Base-by-base conservation (phyloP, 2,329 filamentous ascomycete species). In the Lizonia empirigonia region DNA sequence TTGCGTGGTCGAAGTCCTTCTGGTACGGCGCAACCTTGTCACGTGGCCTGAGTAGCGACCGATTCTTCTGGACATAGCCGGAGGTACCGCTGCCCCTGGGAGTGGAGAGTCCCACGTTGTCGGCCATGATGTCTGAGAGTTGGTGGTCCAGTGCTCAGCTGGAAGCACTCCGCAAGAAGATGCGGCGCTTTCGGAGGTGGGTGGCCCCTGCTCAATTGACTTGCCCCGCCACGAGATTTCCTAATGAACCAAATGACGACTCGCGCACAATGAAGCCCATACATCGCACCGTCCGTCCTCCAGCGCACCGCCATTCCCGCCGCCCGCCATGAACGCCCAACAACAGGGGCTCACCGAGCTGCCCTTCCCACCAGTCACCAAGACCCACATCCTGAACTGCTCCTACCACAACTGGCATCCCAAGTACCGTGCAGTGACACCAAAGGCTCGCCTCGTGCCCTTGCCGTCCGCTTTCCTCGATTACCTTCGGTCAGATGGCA, bases 1-100 rank as follows among this genome's bases (percentile, higher is more conserved):
- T 87, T 62, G 89, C 80, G 50, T 78, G 80, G 64, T 89, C 84
- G 58, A 84, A 78, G 68, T 89, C 85, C 56, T 85, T 85, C 29
- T 86, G 84, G 74, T 96, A 96, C 0, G 91, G 92, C 15, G 86
- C 86, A 52, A 80, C 82, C 65, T 85, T 83, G 77, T 96, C 91
- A 76, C 93, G 91, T 23, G 90, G 91, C 70, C 83, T 86, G 64
- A 97, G 85, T 70, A 93, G 87, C 15, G 94, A 94, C 27, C 91
- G 85, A 78, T 97, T 99, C 74, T 91, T 90, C 77, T 97, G 93
- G 49, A 99, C 93, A 73, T 97, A 97, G 71, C 94, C 94, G 1
- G 93, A 97, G 50, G 94, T 99, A 38, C 94, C 94, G 71, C 90
- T 96, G 62, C 94, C 94, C 68, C 94, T 88, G 3, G 94, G 94